These are phyloP conservation scores for Phytophthora podocarpi DNA, from an alignment of 352 stramenopile species.

Conservation along the genomic window DNA sequence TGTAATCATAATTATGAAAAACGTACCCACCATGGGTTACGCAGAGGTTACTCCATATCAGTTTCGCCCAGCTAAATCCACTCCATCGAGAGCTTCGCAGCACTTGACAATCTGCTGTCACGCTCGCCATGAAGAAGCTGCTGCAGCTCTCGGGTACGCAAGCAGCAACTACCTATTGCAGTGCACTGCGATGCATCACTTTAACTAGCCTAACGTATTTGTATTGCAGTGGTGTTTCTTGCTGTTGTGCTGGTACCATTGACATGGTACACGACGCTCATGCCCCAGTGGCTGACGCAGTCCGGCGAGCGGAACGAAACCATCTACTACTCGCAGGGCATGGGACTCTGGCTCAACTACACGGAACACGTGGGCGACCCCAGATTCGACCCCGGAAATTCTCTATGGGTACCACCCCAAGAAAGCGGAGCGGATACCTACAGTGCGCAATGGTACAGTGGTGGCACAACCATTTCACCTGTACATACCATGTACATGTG, in stretches of 20 bases:
- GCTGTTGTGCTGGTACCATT: slow-evolving; percentile 48
- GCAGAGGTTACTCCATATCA: background rate
- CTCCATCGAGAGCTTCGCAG: too few relatives aligned
- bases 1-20: too few relatives aligned
- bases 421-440: slow-evolving; percentile 62
- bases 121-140: slow-evolving; percentile 43
- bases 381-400: slow-evolving; percentile 75
- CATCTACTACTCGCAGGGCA: slow-evolving; percentile 78
- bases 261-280: slow-evolving; percentile 76
- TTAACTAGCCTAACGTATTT: slow-evolving; percentile 1
- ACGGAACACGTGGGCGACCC: slow-evolving; percentile 75
- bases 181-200: background rate
- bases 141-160: slow-evolving; percentile 47
- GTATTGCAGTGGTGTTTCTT: slow-evolving; percentile 56
- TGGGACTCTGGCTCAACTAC: slow-evolving; percentile 85
- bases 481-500: too few relatives aligned
- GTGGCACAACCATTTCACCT: too few relatives aligned
- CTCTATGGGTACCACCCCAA: slow-evolving; percentile 75
- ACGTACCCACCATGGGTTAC: background rate
- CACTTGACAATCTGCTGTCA: background rate
- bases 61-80: slow-evolving; percentile 8
- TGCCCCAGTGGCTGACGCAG: slow-evolving; percentile 73
- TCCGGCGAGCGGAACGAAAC: slow-evolving; percentile 49
- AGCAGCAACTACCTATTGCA: background rate
- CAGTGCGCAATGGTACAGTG: slow-evolving; percentile 60